Base-by-base conservation (phyloP, 306 rosid species). In the Lotus japonicus region DNA sequence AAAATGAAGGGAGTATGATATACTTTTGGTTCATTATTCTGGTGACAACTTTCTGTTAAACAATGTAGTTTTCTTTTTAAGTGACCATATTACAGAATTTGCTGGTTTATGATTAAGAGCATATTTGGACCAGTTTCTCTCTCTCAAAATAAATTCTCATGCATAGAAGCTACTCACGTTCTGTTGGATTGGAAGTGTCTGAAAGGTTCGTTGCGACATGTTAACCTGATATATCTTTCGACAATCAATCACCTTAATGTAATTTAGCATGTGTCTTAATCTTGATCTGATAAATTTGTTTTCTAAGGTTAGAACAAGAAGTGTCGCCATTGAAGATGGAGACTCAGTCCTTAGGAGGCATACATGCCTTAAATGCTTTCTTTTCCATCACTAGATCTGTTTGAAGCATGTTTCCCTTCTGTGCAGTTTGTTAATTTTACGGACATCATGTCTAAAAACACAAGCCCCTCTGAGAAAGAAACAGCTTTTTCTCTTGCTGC, bases 371-470 rank as follows among this genome's bases (percentile, higher is more conserved):
- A n/a, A n/a, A n/a, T n/a, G n/a, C 31, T 4, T 26, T 26, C 8
- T 23, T 79, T 31, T 26, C 42, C 64, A 43, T 42, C 35, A 41
- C 8, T 26, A 56, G 16, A 15, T 43, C 63, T 33, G n/a, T n/a
- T n/a, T 23, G 58, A 38, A 11, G 31, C 21, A 52, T 43, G 7
- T 55, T 68, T 3, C 15, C 28, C 33, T 53, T 51, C 64, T 39
- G n/a, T 56, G 78, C 75, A 90, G 96, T 92, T 90, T 63, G 98
- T 92, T 19, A 90, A 92, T 80, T 92, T 86, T 51, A 92, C 96
- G 0, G 88, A 69, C 7, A 88, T 92, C 2, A 84, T 86, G 94
- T 73, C 83, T 7, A 77, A 46, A 76, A 68, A 58, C 70, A 1
- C 28, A 10, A 58, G 75, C 58, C 13, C 82, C 14, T 14, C 91